A percentile compares a stretch with the other conserved stretches of the same genome.
These are phyloP conservation scores for Nannochloris sp. DNA, from an alignment of 139 green algal species.

Conservation along the genomic window DNA sequence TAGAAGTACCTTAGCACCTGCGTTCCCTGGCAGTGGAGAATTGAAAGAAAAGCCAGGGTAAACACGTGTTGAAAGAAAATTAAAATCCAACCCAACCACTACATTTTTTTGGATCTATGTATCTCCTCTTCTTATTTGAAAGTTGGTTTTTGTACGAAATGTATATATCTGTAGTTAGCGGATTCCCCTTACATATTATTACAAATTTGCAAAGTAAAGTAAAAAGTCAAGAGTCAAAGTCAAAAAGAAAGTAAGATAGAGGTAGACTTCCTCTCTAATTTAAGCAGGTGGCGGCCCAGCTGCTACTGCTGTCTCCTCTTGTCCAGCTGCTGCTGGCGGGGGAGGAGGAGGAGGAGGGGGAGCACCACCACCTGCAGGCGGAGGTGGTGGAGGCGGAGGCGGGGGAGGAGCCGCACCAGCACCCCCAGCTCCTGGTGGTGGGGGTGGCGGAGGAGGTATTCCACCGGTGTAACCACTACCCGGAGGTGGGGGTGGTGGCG, in stretches of 20 bases:
- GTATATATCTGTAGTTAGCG: not conserved
- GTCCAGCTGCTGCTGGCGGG: not conserved
- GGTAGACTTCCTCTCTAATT: not conserved
- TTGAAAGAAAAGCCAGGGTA: not conserved
- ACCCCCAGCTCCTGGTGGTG: not conserved
- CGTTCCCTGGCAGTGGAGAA: not conserved
- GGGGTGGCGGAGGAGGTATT: conserved; percentile 4
- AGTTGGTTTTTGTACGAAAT: not conserved
- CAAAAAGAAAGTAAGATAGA: too few species aligned
- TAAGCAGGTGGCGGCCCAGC: not conserved
- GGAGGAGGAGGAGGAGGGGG: not conserved
- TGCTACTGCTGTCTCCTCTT: not conserved
- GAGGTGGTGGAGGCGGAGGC: not conserved
- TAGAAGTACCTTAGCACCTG: not conserved
- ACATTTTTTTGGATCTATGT: not conserved
- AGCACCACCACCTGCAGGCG: not conserved
- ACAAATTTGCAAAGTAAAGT: not conserved
- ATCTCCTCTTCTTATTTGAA: not conserved
- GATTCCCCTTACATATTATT: too few species aligned
- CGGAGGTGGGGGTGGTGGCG: conserved; percentile 2
- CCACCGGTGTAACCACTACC: not conserved
- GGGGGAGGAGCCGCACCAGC: not conserved
- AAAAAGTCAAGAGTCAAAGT: not conserved
- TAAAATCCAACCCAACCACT: not conserved
- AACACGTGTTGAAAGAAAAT: not conserved